Evolutionary conservation across 352 stramenopile species (phyloP).

Genomic region (Thraustotheca clavata): DNA sequence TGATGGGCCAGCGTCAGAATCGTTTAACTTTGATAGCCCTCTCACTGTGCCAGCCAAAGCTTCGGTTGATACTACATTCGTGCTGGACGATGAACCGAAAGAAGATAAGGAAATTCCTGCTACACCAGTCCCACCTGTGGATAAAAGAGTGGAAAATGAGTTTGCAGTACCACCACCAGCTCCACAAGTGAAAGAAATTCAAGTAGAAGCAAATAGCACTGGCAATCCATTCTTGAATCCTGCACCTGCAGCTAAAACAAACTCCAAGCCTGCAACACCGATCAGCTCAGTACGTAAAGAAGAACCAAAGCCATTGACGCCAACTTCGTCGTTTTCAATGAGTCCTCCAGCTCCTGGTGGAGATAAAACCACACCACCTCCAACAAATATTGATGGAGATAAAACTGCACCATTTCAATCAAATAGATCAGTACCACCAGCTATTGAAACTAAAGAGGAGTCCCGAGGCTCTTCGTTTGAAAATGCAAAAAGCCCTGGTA

Average conservation of each 20-base stretch:
- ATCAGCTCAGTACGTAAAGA: not conserved
- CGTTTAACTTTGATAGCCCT: not conserved
- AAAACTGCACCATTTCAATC: not conserved
- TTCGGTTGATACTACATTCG: slow-evolving; percentile 31
- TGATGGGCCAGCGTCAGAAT: not conserved
- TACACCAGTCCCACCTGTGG: slow-evolving; percentile 14
- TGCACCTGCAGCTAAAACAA: not conserved
- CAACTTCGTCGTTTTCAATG: not conserved
- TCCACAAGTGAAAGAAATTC: not conserved
- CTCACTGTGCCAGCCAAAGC: not conserved
- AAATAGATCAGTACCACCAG: not conserved
- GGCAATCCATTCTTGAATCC: not conserved
- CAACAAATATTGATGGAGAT: not conserved
- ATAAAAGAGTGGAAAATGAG: slow-evolving; percentile 18
- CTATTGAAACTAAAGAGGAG: not conserved
- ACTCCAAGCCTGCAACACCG: not conserved
- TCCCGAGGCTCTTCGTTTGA: slow-evolving; percentile 11
- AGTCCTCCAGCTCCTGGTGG: not conserved
- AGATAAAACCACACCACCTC: not conserved
- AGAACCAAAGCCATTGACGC: not conserved
- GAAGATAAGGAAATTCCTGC: not conserved
- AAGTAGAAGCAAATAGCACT: not conserved
- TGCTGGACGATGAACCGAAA: slow-evolving; percentile 46
- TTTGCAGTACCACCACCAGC: slow-evolving; percentile 15
- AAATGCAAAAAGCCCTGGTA: not conserved